A percentile compares a stretch with the other conserved stretches of the same genome.
phyloP scores from a whole-genome alignment of 202 grass and related monocot genomes.

The Elaeis oleifera region DNA sequence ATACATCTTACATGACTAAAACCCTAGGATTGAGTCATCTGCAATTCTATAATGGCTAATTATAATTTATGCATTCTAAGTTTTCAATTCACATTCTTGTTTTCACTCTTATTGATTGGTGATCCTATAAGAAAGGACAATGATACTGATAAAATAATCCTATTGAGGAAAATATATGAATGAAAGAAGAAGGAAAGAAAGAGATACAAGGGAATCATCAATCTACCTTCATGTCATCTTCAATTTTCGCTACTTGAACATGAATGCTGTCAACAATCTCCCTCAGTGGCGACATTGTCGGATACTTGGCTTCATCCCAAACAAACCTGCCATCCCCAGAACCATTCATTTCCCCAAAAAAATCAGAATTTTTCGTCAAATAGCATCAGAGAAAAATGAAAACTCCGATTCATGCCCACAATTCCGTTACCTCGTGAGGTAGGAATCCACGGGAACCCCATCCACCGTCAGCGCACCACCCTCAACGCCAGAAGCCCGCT shows the following conservation, averaged over 20 bases:
- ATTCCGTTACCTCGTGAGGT: constrained; percentile 59
- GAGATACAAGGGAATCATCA: not conserved
- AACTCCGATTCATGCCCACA: not conserved
- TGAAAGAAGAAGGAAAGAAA: not conserved
- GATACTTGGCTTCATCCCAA: constrained; percentile 90
- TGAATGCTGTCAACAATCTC: constrained; percentile 74
- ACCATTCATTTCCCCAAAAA: not conserved
- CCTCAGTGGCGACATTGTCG: constrained; percentile 78
- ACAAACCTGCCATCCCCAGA: constrained; percentile 47
- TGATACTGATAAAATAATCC: too few relatives aligned
- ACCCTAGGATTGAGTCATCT: too few relatives aligned
- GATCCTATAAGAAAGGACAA: too few relatives aligned
- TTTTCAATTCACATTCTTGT: too few relatives aligned
- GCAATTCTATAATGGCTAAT: too few relatives aligned
- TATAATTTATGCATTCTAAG: too few relatives aligned
- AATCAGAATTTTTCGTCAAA: too few relatives aligned
- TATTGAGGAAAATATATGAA: not conserved
- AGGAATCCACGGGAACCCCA: constrained; percentile 86
- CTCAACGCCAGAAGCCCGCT: constrained; percentile 53
- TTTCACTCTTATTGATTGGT: too few relatives aligned
- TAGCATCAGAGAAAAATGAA: too few relatives aligned
- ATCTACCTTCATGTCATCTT: constrained; percentile 94
- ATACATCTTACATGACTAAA: too few relatives aligned
- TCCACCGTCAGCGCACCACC: constrained; percentile 69
- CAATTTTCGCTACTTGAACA: constrained; percentile 80